Evolutionary conservation across 164 flowering plant species (phyloP).

Genomic region (Santalum album): DNA sequence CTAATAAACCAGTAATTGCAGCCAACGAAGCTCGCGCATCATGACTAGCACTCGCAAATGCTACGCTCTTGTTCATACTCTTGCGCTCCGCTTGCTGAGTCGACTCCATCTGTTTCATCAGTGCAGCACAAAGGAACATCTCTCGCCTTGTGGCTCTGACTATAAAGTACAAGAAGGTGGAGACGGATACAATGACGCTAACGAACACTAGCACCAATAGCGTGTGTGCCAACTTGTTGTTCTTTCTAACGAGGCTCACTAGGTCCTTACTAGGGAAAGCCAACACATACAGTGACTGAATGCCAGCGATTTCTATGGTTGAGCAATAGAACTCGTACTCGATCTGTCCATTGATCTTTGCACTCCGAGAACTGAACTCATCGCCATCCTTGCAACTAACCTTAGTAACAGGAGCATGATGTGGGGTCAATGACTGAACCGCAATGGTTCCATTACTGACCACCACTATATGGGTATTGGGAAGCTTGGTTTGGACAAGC

Average conservation of each 20-base stretch:
- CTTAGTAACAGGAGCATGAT: not conserved
- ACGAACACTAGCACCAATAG: conserved; percentile 23
- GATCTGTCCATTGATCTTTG: conserved; percentile 33
- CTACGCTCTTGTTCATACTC: conserved; percentile 63
- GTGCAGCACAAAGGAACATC: conserved; percentile 29
- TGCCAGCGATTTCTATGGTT: conserved; percentile 7
- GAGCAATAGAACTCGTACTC: too few species aligned
- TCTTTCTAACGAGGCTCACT: conserved; percentile 13
- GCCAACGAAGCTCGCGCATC: conserved; percentile 68
- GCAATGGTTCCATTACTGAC: conserved; percentile 8
- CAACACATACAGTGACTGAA: conserved; percentile 27
- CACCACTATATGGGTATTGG: conserved; percentile 9
- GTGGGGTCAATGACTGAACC: conserved; percentile 8
- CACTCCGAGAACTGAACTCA: conserved; percentile 15
- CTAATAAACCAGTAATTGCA: conserved; percentile 45
- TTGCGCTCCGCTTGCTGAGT: conserved; percentile 82
- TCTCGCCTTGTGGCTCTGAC: conserved; percentile 31
- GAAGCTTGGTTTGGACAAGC: conserved; percentile 20
- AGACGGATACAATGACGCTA: conserved; percentile 14
- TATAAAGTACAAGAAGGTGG: conserved; percentile 19
- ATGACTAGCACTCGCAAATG: conserved; percentile 74
- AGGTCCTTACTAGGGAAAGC: conserved; percentile 23
- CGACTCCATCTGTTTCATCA: conserved; percentile 68
- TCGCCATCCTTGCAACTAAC: conserved; percentile 23
- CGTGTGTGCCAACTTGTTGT: conserved; percentile 11